Conservation (phyloP, 1,284 basidiomycete species). For the Tausonia pullulans region DNA sequence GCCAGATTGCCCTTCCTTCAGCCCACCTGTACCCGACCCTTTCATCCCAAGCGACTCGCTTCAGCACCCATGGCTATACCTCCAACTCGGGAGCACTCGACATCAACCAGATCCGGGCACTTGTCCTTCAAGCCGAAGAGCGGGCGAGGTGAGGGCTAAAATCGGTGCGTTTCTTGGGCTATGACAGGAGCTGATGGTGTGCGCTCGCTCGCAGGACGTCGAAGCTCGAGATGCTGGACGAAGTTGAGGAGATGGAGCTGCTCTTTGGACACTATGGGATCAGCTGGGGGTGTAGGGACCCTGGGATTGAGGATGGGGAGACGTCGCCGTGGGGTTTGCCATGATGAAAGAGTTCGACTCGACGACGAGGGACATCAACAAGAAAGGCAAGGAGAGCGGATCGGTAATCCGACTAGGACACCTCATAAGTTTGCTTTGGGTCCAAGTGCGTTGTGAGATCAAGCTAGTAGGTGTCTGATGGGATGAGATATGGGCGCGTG, state of each 20-base stretch:
- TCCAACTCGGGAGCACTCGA: conserved; percentile 51
- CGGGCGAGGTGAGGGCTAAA: conserved; percentile 45
- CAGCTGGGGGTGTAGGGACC: conserved; percentile 8
- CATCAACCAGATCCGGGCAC: conserved; percentile 53
- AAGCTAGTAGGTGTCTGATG: too few species aligned
- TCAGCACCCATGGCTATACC: conserved; percentile 34
- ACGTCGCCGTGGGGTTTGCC: not conserved
- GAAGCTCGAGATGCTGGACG: conserved; percentile 71
- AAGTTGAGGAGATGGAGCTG: conserved; percentile 80
- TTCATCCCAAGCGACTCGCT: conserved; percentile 51
- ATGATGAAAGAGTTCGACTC: too few species aligned
- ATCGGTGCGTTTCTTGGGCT: not conserved
- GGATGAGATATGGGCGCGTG: too few species aligned
- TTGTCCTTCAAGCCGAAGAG: conserved; percentile 47
- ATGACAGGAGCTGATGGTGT: not conserved
- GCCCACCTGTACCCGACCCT: conserved; percentile 50
- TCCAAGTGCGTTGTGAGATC: too few species aligned
- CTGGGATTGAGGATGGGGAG: not conserved
- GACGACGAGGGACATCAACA: too few species aligned
- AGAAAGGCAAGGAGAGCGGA: too few species aligned
- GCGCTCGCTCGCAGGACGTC: conserved; percentile 42
- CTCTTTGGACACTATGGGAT: conserved; percentile 63
- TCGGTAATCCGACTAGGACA: too few species aligned
- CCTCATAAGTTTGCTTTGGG: too few species aligned
- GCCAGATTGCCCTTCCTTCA: conserved; percentile 64